Base-by-base conservation (phyloP, 768 basidiomycete species). In the Tephrocybe sp. region DNA sequence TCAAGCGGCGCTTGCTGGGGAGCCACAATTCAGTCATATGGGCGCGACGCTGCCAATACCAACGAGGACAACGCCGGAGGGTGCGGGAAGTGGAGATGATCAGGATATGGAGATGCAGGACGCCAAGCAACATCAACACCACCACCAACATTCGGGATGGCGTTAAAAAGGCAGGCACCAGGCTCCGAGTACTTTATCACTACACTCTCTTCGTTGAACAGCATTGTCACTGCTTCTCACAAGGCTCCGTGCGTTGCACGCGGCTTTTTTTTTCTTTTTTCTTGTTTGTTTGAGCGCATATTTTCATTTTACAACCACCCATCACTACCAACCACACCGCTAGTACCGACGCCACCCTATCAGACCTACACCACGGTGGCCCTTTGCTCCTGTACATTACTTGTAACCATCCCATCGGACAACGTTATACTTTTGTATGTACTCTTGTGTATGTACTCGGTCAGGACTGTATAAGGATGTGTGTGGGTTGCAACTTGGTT, bases 11-110 rank as follows among this genome's bases (percentile, higher is more conserved):
- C 67, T 70, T 6, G 64, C 59, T 27, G 75, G 75, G 18, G 72
- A 75, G 39, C 61, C 65, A 19, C 74, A 79, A 53, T 70, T 77
- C 47, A 71, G 68, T 53, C 74, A 79, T 63, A 79, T 79, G 77
- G 68, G 69, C 8, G 63, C 63, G 18, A 61, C 71, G 38, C 62
- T 70, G 4, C 69, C 72, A 10, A 33, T 70, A 4, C 69, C 72
- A 10, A 33, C 42, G 10, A 69, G 71, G 36, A 57, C 69, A 15
- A 58, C 61, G 6, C 58, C 64, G 22, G 62, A 69, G 21, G 54
- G 59, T 11, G 27, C 27, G 18, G 42, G 45, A 31, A 46, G 23
- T 18, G 55, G 45, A 22, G 48, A 45, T 21, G 56, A 57, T 21
- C 53, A 54, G 46, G 61, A 59, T n/a, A n/a, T n/a, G n/a, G n/a